phyloP scores from a whole-genome alignment of 1,284 basidiomycete species.

The Naganishia albida region DNA sequence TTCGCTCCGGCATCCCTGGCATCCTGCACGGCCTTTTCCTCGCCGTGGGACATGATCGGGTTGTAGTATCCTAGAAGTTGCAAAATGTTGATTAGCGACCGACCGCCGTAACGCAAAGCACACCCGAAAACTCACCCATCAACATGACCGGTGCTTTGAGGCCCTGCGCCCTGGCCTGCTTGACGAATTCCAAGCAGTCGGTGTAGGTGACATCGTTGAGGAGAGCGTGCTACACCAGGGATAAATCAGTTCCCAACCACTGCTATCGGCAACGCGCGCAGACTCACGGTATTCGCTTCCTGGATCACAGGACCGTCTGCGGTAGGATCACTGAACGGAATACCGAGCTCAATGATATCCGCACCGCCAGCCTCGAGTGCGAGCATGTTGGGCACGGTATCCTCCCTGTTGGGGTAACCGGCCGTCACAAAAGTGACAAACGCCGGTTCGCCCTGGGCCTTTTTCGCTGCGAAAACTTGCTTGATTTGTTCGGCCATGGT shows the following conservation, averaged over 20 bases:
- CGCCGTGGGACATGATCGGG: constrained; percentile 90
- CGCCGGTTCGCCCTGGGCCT: constrained; percentile 62
- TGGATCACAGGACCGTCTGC: constrained; percentile 93
- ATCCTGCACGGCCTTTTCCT: constrained; percentile 87
- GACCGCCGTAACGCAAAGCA: background rate
- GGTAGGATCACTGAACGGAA: constrained; percentile 95
- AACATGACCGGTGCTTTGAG: constrained; percentile 83
- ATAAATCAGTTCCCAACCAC: background rate
- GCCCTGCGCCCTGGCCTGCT: constrained; percentile 76
- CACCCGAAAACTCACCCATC: constrained; percentile 70
- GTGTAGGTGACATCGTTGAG: constrained; percentile 74
- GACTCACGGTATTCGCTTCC: constrained; percentile 78
- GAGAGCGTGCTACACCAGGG: constrained; percentile 67
- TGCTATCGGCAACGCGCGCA: background rate
- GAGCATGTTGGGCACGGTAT: constrained; percentile 84
- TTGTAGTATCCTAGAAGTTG: constrained; percentile 89
- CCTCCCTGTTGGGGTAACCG: constrained; percentile 74
- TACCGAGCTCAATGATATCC: constrained; percentile 93
- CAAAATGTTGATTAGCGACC: background rate
- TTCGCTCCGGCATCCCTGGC: constrained; percentile 87
- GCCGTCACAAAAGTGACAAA: constrained; percentile 89
- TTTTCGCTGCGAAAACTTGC: constrained; percentile 71
- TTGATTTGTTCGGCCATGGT: constrained; percentile 72
- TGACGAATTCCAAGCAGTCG: constrained; percentile 72
- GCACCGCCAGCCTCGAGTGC: constrained; percentile 90